A percentile compares a stretch with the other conserved stretches of the same genome.
Conservation (phyloP, 345 rosid genomes). For the Camelina neglecta region DNA sequence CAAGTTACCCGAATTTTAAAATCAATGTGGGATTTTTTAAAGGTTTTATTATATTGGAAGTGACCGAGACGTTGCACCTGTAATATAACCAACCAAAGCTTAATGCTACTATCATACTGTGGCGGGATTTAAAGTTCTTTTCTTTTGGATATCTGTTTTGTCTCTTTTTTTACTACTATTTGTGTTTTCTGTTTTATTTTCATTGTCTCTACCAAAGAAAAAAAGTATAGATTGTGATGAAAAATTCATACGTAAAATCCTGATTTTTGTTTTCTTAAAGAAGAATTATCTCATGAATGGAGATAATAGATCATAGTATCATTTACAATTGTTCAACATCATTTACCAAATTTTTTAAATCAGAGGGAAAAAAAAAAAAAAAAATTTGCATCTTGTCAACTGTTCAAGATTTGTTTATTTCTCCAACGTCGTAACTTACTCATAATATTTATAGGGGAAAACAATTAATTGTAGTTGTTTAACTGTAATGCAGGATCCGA, state of each 20-base stretch:
- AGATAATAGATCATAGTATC: background rate
- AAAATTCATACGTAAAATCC: background rate
- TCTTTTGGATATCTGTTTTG: background rate
- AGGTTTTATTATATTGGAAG: slow-evolving; percentile 36
- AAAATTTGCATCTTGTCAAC: slow-evolving; percentile 20
- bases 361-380: no score
- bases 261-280: background rate
- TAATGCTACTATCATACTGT: slow-evolving; percentile 17
- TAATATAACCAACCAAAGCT: slow-evolving; percentile 24
- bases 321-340: background rate
- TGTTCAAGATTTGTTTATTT: slow-evolving; percentile 24
- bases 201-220: background rate
- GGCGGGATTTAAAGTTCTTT: slow-evolving; percentile 25
- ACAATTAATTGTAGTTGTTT: background rate
- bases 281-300: slow-evolving; percentile 1
- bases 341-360: background rate
- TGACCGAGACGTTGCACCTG: slow-evolving; percentile 47
- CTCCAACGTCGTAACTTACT: slow-evolving; percentile 17
- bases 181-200: background rate
- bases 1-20: background rate
- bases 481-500: slow-evolving; percentile 17
- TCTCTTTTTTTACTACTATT: background rate
- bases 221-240: background rate
- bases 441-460: background rate
- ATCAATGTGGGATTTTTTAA: slow-evolving; percentile 21